Evolutionary conservation across 306 rosid genomes (phyloP).

Genomic region (Vigna radiata): DNA sequence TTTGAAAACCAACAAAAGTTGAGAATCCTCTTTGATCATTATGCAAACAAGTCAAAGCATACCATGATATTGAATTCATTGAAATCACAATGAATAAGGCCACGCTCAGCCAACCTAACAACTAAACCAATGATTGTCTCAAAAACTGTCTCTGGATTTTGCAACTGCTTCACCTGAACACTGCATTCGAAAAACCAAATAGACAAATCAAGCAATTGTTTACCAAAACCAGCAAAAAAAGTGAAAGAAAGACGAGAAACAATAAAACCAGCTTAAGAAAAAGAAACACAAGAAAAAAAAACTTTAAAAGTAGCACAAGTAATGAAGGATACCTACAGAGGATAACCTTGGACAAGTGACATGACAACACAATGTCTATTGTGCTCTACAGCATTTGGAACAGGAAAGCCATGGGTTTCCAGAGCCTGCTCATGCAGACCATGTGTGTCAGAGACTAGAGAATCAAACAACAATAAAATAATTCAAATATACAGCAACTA

Average conservation of each 20-base stretch:
- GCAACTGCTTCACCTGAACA: constrained; percentile 89
- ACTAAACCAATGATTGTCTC: constrained; percentile 77
- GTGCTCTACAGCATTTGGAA: constrained; percentile 80
- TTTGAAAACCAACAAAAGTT: constrained; percentile 23
- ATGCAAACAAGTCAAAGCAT: constrained; percentile 36
- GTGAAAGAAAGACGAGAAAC: neutral
- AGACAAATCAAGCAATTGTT: constrained; percentile 14
- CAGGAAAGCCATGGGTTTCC: constrained; percentile 84
- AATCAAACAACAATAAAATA: constrained; percentile 22
- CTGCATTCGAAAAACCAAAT: constrained; percentile 53
- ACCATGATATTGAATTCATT: constrained; percentile 97
- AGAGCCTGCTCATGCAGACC: constrained; percentile 67
- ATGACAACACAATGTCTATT: constrained; percentile 92
- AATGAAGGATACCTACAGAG: constrained; percentile 71
- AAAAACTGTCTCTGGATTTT: constrained; percentile 81
- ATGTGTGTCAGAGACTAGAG: constrained; percentile 13
- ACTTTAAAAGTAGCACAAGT: constrained; percentile 6
- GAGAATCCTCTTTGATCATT: constrained; percentile 2
- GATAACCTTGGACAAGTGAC: constrained; percentile 92
- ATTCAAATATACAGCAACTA: constrained; percentile 7
- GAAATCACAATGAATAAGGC: constrained; percentile 96
- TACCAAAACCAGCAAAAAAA: neutral
- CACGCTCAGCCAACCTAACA: constrained; percentile 87
- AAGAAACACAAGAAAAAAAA: constrained; percentile 7
- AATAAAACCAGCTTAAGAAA: constrained; percentile 14